Conservation (phyloP, 2,329 filamentous ascomycete species). For the Ophiosphaerella herpotricha region DNA sequence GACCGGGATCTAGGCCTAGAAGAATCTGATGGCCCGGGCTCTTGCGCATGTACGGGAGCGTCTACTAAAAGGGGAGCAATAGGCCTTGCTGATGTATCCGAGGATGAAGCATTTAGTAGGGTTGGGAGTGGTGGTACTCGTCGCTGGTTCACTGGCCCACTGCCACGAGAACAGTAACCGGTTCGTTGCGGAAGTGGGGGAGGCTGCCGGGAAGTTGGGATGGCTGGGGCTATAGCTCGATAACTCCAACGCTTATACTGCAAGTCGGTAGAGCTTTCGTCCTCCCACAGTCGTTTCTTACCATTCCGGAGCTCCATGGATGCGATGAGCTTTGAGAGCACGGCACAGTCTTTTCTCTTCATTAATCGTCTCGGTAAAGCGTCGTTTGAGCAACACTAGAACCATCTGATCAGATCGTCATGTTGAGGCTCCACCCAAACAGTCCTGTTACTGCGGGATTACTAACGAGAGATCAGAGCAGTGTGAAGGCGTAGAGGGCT, state of each 20-base stretch:
- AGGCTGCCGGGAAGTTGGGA: conserved; percentile 12
- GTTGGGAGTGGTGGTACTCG: conserved; percentile 11
- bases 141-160: conserved; percentile 20
- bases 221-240: conserved; percentile 6
- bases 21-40: conserved; percentile 5
- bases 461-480: conserved; percentile 18
- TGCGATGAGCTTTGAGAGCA: conserved; percentile 22
- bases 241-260: conserved; percentile 23
- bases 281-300: conserved; percentile 41
- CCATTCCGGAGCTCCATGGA: conserved; percentile 35
- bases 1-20: conserved; percentile 27
- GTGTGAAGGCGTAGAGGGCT: conserved; percentile 18
- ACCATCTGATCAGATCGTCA: conserved; percentile 12
- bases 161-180: conserved; percentile 28
- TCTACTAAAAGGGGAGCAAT: conserved; percentile 10
- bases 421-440: conserved; percentile 10
- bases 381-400: conserved; percentile 16
- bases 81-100: conserved; percentile 18
- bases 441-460: conserved; percentile 23
- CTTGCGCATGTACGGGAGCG: conserved; percentile 7
- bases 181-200: conserved; percentile 35
- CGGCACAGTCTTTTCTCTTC: conserved; percentile 19
- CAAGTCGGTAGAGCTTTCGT: conserved; percentile 20
- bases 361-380: conserved; percentile 30
- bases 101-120: conserved; percentile 25